Base-by-base conservation (phyloP, 345 rosid species). In the Raphanus sativus region DNA sequence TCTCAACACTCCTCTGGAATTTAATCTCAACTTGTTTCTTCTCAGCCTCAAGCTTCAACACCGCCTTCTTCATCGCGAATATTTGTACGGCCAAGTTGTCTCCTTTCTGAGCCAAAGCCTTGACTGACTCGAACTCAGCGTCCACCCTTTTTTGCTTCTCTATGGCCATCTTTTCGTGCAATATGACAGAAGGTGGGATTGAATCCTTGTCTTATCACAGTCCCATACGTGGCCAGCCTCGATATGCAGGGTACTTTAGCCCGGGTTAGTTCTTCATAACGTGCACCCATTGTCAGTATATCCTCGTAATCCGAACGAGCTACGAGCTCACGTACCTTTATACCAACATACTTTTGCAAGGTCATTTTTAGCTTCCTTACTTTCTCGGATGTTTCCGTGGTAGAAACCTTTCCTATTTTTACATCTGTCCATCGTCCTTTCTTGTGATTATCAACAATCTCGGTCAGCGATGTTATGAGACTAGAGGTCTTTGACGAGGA, bases 11-110 rank as follows among this genome's bases (percentile, higher is more conserved):
- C 30, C 62, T 69, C 0, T 76, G 30, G 10, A 76, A 69, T 0
- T 34, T 8, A 5, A 45, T 15, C 10, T 61, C 69, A 45, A 76
- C 69, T 10, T 61, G 36, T 32, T 32, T 7, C n/a, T 69, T 76
- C 64, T 76, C 75, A 9, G 65, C 70, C 65, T 76, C 80, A 32
- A 69, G 65, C 21, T 69, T 26, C 42, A 25, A 15, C 12, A 76
- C 0, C 2, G 40, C 21, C 21, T 52, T 62, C 30, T 62, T 76
- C 2, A 76, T 48, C 0, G 58, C 80, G 3, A 62, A 69, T 61
- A 76, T 76, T 12, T 62, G 42, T 0, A 62, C 65, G 32, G 32
- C 12, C 69, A 76, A 50, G 12, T 0, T 7, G 32, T 76, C 80
- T 33, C 80, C 80, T 32, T n/a, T 69, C 21, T 52, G 4, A 25